These are phyloP conservation scores for Chlamydomonas incerta DNA, from an alignment of 139 green algal species.

Conservation along the genomic window DNA sequence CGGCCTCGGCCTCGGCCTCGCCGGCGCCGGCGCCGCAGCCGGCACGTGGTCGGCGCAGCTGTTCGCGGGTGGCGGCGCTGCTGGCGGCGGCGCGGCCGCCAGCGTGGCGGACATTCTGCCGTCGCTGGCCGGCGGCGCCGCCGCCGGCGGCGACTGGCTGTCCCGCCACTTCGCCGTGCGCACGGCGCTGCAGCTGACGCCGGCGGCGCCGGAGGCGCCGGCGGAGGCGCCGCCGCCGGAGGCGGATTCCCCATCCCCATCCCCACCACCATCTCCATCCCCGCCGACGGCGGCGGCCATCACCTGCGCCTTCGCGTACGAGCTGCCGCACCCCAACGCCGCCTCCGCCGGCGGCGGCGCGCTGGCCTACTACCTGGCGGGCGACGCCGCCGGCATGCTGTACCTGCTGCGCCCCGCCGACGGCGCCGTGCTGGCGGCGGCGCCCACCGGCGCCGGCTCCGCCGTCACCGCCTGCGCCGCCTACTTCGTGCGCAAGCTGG, in stretches of 20 bases:
- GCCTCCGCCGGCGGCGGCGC: slow-evolving; percentile 1
- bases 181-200: not conserved
- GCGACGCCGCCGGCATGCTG: slow-evolving; percentile 41
- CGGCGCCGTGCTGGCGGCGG: slow-evolving; percentile 36
- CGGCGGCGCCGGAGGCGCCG: not conserved
- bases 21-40: not conserved
- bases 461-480: slow-evolving; percentile 49
- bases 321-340: not conserved
- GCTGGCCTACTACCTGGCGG: slow-evolving; percentile 12
- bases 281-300: not conserved
- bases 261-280: too few species aligned
- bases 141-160: not conserved
- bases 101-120: not conserved
- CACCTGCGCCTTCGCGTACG: slow-evolving; percentile 21
- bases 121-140: not conserved
- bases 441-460: slow-evolving; percentile 34
- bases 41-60: not conserved
- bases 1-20: not conserved
- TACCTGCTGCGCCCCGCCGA: slow-evolving; percentile 40
- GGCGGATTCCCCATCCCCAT: too few species aligned
- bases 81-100: not conserved
- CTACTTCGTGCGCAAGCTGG: slow-evolving; percentile 33
- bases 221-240: not conserved
- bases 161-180: not conserved
- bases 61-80: too few species aligned